phyloP scores from a whole-genome alignment of 352 stramenopile species.

The Globisporangium nodosum region DNA sequence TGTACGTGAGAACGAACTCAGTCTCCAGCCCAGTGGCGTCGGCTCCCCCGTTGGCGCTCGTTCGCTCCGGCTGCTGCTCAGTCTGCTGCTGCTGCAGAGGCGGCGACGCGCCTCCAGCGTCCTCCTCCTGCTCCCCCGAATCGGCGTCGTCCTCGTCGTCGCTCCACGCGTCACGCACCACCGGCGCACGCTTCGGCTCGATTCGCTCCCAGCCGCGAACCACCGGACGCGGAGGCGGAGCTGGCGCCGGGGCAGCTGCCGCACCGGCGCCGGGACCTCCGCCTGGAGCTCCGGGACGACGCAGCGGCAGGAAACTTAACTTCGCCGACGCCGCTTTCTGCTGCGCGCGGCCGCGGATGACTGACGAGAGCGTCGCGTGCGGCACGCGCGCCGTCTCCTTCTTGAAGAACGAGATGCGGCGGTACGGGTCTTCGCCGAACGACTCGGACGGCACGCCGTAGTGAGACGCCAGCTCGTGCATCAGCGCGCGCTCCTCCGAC shows the following conservation, averaged over 20 bases:
- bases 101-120: neutral
- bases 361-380: constrained; percentile 47
- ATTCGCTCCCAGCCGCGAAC: constrained; percentile 72
- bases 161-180: constrained; percentile 70
- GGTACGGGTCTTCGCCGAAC: constrained; percentile 62
- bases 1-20: constrained; percentile 18
- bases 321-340: constrained; percentile 26
- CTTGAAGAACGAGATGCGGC: constrained; percentile 79
- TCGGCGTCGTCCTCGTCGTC: constrained; percentile 32
- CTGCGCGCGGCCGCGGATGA: constrained; percentile 27
- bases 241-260: constrained; percentile 9
- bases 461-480: constrained; percentile 65
- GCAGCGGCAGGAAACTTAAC: constrained; percentile 56
- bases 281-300: constrained; percentile 11
- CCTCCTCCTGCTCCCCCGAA: constrained; percentile 3
- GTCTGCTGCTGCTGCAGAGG: constrained; percentile 12
- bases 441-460: constrained; percentile 72
- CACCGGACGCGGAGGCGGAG: constrained; percentile 18
- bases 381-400: constrained; percentile 44
- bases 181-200: constrained; percentile 27
- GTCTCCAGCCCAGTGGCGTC: neutral
- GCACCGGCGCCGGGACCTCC: constrained; percentile 11
- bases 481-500: constrained; percentile 54
- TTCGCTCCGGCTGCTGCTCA: constrained; percentile 1
- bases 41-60: constrained; percentile 1